Conservation (phyloP, 2,329 filamentous ascomycete species). For the Pseudogymnoascus sp. region DNA sequence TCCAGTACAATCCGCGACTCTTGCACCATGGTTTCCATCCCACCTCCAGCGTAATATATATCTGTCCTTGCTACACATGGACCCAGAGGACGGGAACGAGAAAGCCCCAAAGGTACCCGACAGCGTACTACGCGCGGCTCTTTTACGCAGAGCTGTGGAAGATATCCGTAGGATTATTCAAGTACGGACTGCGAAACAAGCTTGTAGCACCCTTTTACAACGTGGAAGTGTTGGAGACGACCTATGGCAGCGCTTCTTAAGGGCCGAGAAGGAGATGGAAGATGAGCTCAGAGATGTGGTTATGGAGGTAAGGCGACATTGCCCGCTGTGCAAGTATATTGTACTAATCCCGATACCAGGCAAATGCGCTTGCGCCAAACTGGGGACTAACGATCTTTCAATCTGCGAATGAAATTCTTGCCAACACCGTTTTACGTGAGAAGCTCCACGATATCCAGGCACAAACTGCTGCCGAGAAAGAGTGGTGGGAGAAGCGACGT, state of each 20-base stretch:
- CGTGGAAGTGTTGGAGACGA: slow-evolving; percentile 92
- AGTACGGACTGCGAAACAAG: slow-evolving; percentile 79
- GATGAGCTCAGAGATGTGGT: slow-evolving; percentile 92
- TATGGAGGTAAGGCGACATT: slow-evolving; percentile 56
- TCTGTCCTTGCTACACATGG: slow-evolving; percentile 78
- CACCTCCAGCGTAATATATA: slow-evolving; percentile 93
- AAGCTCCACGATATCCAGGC: slow-evolving; percentile 66
- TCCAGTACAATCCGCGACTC: slow-evolving; percentile 66
- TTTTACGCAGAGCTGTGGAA: slow-evolving; percentile 81
- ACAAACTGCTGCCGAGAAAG: slow-evolving; percentile 64
- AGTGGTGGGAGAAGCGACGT: slow-evolving; percentile 86
- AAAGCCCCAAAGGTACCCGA: slow-evolving; percentile 68
- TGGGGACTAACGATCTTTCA: slow-evolving; percentile 98
- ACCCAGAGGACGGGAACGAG: slow-evolving; percentile 51
- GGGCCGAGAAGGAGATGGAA: slow-evolving; percentile 96
- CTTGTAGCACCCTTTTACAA: slow-evolving; percentile 73
- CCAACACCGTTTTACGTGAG: slow-evolving; percentile 69
- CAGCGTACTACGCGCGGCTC: slow-evolving; percentile 75
- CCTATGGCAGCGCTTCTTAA: slow-evolving; percentile 82
- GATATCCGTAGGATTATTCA: slow-evolving; percentile 89
- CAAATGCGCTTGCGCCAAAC: slow-evolving; percentile 76
- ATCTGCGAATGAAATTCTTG: slow-evolving; percentile 88
- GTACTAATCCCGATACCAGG: slow-evolving; percentile 42
- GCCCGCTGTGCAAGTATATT: slow-evolving; percentile 14
- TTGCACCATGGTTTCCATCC: slow-evolving; percentile 88